Evolutionary conservation across 345 rosid species (phyloP), one percentile per base, ranked within the genome.

Genomic region (Clarkia xantiana): DNA sequence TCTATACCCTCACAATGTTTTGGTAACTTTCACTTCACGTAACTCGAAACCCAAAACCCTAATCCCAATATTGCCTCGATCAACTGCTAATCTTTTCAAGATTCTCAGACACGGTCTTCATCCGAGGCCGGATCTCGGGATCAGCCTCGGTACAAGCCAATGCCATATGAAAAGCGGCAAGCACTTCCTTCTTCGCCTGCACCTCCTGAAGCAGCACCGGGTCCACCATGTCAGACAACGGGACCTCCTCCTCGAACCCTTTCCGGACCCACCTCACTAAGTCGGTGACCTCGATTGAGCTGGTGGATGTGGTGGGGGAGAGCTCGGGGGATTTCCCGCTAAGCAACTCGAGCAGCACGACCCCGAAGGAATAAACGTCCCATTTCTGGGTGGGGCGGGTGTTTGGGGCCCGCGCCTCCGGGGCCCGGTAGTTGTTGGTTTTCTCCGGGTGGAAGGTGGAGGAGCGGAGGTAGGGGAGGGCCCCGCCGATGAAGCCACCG

Each of bases 271-370:
- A 84, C 73, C 71, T 78, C 51, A 93, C 96, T 3, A 87, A 58
- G 73, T 86, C 96, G 11, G 73, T 76, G 14, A 82, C 71, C 60
- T 86, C 98, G 0, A 69, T 49, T 12, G 94, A 81, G 3, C n/a
- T n/a, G n/a, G 80, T 66, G 0, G 95, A 79, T 0, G 86, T 69
- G 10, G 83, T 66, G 0, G 95, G 95, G 0, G 96, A 79, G 44
- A 78, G 73, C 55, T 84, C 98, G 0, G 96, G 96, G 2, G 96
- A 84, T 56, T 87, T 86, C 17, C 99, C 96, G 0, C 94, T 87
- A 4, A 93, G 80, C 59, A 93, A 49, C 49, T 93, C 99, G 9
- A 93, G 79, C 42, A 93, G 39, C 4, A 93, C 77, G 0, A 93
- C 86, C 13, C 96, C 96, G 0, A 93, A 87, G 0, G 99, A 82